Evolutionary conservation across 352 stramenopile genomes (phyloP).

Genomic region (Globisporangium splendens): DNA sequence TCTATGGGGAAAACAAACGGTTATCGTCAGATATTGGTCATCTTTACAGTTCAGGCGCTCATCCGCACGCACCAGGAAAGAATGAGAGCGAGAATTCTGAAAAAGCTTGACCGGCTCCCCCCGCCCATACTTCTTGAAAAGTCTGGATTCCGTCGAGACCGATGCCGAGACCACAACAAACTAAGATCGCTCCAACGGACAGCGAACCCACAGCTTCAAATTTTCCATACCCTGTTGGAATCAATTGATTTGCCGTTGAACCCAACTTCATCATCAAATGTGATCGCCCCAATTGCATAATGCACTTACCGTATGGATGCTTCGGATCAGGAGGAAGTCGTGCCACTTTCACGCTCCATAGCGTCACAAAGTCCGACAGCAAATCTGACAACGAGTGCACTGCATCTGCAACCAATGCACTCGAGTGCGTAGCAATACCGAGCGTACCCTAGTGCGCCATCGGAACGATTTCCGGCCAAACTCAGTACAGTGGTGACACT

Average conservation of each 20-base stretch:
- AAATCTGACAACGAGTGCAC: slow-evolving; percentile 96
- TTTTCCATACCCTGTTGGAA: slow-evolving; percentile 72
- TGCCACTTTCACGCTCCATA: slow-evolving; percentile 91
- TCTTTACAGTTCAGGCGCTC: too few relatives aligned
- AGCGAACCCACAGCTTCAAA: slow-evolving; percentile 87
- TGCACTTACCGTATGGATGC: slow-evolving; percentile 72
- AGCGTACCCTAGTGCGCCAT: slow-evolving; percentile 49
- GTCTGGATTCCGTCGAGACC: slow-evolving; percentile 68
- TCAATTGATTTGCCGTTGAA: too few relatives aligned
- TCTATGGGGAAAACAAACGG: slow-evolving; percentile 17
- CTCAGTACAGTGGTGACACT: too few relatives aligned
- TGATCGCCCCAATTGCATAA: not conserved
- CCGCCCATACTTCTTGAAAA: slow-evolving; percentile 64
- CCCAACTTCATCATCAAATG: not conserved
- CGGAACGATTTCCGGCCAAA: too few relatives aligned
- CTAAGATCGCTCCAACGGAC: slow-evolving; percentile 80
- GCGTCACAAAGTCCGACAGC: slow-evolving; percentile 95
- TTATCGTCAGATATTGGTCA: too few relatives aligned
- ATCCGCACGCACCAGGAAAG: slow-evolving; percentile 27
- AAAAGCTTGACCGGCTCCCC: slow-evolving; percentile 20
- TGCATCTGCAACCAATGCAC: slow-evolving; percentile 93
- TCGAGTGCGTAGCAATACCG: slow-evolving; percentile 79
- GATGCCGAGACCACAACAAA: slow-evolving; percentile 68
- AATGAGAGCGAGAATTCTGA: slow-evolving; percentile 42
- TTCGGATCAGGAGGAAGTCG: slow-evolving; percentile 93